Base-by-base conservation (phyloP, 805 yeast species). In the Myxozyma geophila region DNA sequence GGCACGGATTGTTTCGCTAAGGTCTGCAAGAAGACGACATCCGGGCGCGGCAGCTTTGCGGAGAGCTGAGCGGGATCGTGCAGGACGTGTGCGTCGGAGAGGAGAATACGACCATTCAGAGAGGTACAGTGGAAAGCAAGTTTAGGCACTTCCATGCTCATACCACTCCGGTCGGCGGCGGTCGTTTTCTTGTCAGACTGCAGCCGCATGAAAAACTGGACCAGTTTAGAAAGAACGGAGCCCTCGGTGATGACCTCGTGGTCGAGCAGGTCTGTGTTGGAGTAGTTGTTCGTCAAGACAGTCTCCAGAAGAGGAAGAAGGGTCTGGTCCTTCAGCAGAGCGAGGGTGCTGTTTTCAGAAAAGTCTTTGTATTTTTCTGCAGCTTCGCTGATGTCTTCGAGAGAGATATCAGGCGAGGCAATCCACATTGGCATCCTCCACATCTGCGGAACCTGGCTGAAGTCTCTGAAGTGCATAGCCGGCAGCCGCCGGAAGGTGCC, bases 241-340 rank as follows among this genome's bases (percentile, higher is more conserved):
- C 19, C 36, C 2, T 54, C 58, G 12, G 58, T 33, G 23, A 54
- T 41, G 17, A 54, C 39, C n/a, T 54, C 47, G 43, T 54, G 47
- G 23, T 51, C 55, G 9, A 37, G 15, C 23, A 51, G 21, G 8
- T 39, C 55, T 17, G 17, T 51, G 12, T 12, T 8, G 9, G 46
- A 9, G 23, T 51, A 37, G 21, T 51, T 51, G 15, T 37, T 33
- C 13, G 12, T 19, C 6, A 35, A 6, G 15, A 51, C 35, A 12
- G 35, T 2, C 46, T 35, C 17, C 15, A 51, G 19, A 9, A 51
- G 46, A 8, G 55, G 55, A 12, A 39, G 23, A 17, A 51, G 17
- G 10, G 55, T 37, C 12, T 37, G 13, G 17, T 36, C 15, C 9
- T 28, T 28, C 13, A 39, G 17, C n/a, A 51, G 35, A 17, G 55